These are phyloP conservation scores for Xylariales sp. DNA, from an alignment of 2,329 filamentous ascomycete species.

Conservation along the genomic window DNA sequence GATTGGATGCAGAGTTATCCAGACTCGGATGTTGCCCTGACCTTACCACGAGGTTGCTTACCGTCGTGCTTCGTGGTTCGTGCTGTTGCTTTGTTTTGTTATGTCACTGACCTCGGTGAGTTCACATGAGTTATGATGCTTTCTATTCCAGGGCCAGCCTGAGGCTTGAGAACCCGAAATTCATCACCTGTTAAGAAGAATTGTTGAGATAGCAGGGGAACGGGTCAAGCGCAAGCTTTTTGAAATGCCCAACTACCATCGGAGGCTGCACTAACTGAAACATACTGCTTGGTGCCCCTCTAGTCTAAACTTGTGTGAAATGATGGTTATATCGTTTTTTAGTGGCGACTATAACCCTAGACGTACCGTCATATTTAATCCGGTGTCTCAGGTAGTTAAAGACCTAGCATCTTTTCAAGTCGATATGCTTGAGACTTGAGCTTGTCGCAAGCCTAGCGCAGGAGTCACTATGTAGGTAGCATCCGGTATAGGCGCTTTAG, in stretches of 20 bases:
- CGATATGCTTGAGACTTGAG: constrained; percentile 3
- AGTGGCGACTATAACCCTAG: constrained; percentile 1
- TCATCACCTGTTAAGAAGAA: not conserved
- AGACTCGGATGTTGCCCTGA: constrained; percentile 16
- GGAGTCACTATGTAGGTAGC: not conserved
- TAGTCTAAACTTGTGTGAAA: not conserved
- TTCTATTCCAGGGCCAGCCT: not conserved
- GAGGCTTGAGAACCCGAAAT: not conserved
- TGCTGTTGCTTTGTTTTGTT: not conserved
- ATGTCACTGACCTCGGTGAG: not conserved
- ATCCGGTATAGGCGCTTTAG: not conserved
- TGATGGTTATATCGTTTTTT: not conserved
- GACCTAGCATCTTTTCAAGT: not conserved
- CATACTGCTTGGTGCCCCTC: constrained; percentile 17
- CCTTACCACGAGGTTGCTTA: not conserved
- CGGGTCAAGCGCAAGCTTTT: not conserved
- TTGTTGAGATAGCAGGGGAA: constrained; percentile 7
- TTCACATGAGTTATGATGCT: not conserved
- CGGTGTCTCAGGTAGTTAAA: constrained; percentile 19
- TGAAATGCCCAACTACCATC: not conserved
- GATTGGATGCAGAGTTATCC: constrained; percentile 30
- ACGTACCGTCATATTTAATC: constrained; percentile 3
- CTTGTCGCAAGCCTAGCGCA: no score
- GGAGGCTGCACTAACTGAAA: constrained; percentile 23
- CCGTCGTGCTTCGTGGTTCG: not conserved